Evolutionary conservation across 345 rosid genomes (phyloP).

Genomic region (Eutrema yunnanense): DNA sequence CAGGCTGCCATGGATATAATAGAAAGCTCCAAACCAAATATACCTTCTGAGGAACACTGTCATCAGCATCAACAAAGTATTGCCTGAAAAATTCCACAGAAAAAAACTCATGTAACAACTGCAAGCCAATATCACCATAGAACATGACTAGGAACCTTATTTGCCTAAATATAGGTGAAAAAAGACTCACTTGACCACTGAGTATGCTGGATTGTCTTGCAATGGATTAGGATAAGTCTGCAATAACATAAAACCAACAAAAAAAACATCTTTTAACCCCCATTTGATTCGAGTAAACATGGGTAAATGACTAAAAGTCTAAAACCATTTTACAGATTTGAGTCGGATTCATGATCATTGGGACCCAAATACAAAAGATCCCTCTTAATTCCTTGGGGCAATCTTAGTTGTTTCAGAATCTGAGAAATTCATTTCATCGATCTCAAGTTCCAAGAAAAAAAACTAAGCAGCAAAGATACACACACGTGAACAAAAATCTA

Average conservation of each 20-base stretch:
- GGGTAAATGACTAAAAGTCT: neutral
- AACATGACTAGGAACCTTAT: neutral
- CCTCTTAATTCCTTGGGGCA: neutral
- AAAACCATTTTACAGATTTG: neutral
- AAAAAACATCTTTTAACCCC: neutral
- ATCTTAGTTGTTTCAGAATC: neutral
- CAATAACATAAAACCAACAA: constrained; percentile 2
- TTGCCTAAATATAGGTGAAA: neutral
- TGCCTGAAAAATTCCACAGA: constrained; percentile 43
- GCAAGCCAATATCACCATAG: neutral
- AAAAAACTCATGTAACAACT: neutral
- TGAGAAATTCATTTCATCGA: neutral
- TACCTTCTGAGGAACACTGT: constrained; percentile 65
- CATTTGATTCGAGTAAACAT: neutral
- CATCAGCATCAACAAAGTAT: constrained; percentile 84
- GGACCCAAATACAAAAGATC: neutral
- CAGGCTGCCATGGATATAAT: neutral
- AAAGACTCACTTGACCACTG: constrained; percentile 72
- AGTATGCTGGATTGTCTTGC: constrained; percentile 84
- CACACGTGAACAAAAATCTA: neutral
- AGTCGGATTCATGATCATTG: neutral
- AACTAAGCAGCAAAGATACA: neutral
- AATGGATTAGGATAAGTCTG: constrained; percentile 76
- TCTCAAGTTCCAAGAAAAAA: neutral
- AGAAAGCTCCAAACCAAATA: neutral